Evolutionary conservation across 2,329 filamentous ascomycete species (phyloP).

Genomic region (Rutstroemia sp.): DNA sequence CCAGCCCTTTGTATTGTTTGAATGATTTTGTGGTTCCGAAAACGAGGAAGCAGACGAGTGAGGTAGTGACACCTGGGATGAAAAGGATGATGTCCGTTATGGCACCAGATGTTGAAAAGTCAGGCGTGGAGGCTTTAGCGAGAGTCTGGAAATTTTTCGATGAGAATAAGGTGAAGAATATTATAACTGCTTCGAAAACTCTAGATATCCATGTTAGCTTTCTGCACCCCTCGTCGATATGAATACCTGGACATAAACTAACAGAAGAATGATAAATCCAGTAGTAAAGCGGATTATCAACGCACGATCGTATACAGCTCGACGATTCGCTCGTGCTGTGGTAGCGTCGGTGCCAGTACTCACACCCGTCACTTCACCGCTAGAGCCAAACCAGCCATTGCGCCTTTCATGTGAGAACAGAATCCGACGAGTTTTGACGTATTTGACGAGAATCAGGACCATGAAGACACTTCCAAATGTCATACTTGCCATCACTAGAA

Average conservation of each 20-base stretch:
- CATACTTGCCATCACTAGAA: constrained; percentile 35
- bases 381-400: constrained; percentile 23
- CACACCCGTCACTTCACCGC: constrained; percentile 8
- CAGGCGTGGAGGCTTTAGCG: constrained; percentile 26
- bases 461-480: constrained; percentile 32
- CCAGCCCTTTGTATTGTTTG: constrained; percentile 23
- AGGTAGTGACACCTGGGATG: constrained; percentile 33
- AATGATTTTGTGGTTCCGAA: constrained; percentile 36
- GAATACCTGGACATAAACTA: background rate
- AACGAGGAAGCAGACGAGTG: constrained; percentile 33
- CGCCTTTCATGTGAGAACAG: constrained; percentile 26
- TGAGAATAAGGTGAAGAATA: constrained; percentile 33
- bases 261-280: constrained; percentile 35
- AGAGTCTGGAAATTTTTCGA: constrained; percentile 23
- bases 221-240: too few relatives aligned
- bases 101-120: constrained; percentile 30
- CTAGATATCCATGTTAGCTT: constrained; percentile 14
- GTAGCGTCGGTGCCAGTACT: background rate
- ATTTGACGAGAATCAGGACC: constrained; percentile 34
- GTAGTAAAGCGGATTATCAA: constrained; percentile 39
- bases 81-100: constrained; percentile 31
- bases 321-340: constrained; percentile 6
- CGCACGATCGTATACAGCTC: constrained; percentile 39
- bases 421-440: constrained; percentile 33
- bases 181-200: constrained; percentile 33